Base-by-base conservation (phyloP, 2,329 filamentous ascomycete species). In the Epichloe elymi region DNA sequence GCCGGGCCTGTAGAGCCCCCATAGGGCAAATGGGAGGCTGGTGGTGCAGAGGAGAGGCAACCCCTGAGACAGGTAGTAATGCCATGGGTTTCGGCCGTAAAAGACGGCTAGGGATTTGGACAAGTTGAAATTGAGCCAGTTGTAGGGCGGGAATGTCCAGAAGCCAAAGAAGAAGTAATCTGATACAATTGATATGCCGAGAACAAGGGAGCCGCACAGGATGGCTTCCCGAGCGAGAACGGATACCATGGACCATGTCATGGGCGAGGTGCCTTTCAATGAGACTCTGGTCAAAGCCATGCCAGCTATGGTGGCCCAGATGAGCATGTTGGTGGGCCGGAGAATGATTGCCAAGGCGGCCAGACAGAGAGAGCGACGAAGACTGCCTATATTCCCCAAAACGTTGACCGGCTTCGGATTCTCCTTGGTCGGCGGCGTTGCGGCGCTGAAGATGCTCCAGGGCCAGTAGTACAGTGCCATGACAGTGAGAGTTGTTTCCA, bases 51-150 rank as follows among this genome's bases (percentile, higher is more conserved):
- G 78, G 0, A 97, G 76, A 2, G 93, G 91, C 26, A 95, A 75
- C 4, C 89, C 93, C 68, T 98, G 90, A 0, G 86, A 85, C 33
- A 95, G 68, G 65, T 96, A 98, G 70, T 97, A 98, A 66, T 96
- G 89, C 76, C 85, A 85, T 55, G 88, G 82, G 67, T 95, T 97
- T 46, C 74, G 79, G 20, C 93, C 93, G 64, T 98, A 98, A 67
- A 97, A 97, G 46, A 91, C 80, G 26, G 93, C 88, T 5, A 98
- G 75, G 7, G 86, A 86, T 65, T 94, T 85, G 19, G 83, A 80
- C 51, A 98, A 75, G 69, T 98, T 98, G 74, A 96, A 91, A 63
- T 91, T 80, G 52, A 97, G 75, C 70, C 89, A 97, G 51, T 85
- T 83, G 55, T 91, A 78, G 0, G 90, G 86, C 4, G 93, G 93